Percentiles rank a stretch among this genome's conserved stretches.
Conservation (phyloP, 805 yeast species). For the Saccharomycopsis sp. region DNA sequence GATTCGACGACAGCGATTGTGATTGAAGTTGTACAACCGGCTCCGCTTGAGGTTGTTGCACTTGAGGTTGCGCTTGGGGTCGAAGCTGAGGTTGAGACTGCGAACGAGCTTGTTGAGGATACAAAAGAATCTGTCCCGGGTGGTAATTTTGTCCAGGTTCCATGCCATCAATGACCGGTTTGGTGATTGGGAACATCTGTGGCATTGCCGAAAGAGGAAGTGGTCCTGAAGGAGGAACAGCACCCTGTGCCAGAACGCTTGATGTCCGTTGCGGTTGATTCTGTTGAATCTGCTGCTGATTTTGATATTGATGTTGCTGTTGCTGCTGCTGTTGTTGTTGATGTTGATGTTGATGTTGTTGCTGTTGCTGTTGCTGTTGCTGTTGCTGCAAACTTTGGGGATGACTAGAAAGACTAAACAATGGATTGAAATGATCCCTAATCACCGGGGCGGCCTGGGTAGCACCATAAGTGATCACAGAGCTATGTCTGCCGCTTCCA, state of each 20-base stretch:
- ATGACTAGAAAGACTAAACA: too few species aligned
- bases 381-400: too few species aligned
- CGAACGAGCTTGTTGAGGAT: neutral
- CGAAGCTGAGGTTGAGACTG: constrained; percentile 7
- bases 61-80: neutral
- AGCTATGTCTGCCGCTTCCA: too few species aligned
- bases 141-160: too few species aligned
- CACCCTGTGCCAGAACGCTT: neutral
- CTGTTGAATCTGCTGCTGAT: constrained; percentile 2
- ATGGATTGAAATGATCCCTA: too few species aligned
- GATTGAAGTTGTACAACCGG: constrained; percentile 1
- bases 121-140: too few species aligned
- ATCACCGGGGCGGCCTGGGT: too few species aligned
- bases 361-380: too few species aligned
- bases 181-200: constrained; percentile 1
- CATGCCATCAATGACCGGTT: too few species aligned
- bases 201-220: too few species aligned
- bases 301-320: too few species aligned
- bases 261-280: constrained; percentile 1
- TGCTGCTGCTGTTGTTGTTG: constrained; percentile 5
- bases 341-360: constrained; percentile 3
- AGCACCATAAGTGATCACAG: too few species aligned
- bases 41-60: constrained; percentile 3
- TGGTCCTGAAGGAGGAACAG: neutral
- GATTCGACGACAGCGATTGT: neutral